Conservation (phyloP, 2,329 filamentous ascomycete genomes). For the Grosmannia huntii region DNA sequence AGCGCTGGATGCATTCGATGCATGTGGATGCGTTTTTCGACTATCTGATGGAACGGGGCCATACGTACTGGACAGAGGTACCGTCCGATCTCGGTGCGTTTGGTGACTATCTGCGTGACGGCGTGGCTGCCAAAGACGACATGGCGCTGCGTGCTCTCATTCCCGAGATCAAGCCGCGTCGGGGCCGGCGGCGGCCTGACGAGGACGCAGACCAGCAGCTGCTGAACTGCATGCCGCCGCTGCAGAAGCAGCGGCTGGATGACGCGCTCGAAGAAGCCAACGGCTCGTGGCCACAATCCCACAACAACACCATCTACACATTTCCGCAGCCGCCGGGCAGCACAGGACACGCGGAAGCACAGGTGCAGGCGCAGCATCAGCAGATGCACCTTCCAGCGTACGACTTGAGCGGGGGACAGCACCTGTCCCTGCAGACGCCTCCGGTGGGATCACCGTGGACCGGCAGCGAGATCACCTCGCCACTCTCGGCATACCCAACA, state of each 20-base stretch:
- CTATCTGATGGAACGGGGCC: slow-evolving; percentile 65
- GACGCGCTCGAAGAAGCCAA: slow-evolving; percentile 5
- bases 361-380: background rate
- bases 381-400: slow-evolving; percentile 8
- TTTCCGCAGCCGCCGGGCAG: too few species aligned
- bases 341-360: too few species aligned
- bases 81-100: slow-evolving; percentile 52
- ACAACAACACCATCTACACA: too few species aligned
- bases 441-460: slow-evolving; percentile 29
- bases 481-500: slow-evolving; percentile 58
- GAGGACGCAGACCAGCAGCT: slow-evolving; percentile 35
- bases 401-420: slow-evolving; percentile 13
- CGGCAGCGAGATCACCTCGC: slow-evolving; percentile 40
- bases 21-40: slow-evolving; percentile 93
- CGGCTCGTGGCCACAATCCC: background rate
- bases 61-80: slow-evolving; percentile 68
- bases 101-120: slow-evolving; percentile 57
- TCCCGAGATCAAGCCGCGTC: slow-evolving; percentile 57
- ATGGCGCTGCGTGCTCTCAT: slow-evolving; percentile 74
- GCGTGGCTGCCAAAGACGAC: slow-evolving; percentile 76
- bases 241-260: slow-evolving; percentile 47
- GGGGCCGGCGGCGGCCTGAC: slow-evolving; percentile 50
- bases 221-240: slow-evolving; percentile 25
- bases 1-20: slow-evolving; percentile 96
- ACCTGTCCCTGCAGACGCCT: slow-evolving; percentile 5